These are phyloP conservation scores for Yamadazyma kanchanaburiensis DNA, from an alignment of 1,139 yeast genomes.

Conservation along the genomic window DNA sequence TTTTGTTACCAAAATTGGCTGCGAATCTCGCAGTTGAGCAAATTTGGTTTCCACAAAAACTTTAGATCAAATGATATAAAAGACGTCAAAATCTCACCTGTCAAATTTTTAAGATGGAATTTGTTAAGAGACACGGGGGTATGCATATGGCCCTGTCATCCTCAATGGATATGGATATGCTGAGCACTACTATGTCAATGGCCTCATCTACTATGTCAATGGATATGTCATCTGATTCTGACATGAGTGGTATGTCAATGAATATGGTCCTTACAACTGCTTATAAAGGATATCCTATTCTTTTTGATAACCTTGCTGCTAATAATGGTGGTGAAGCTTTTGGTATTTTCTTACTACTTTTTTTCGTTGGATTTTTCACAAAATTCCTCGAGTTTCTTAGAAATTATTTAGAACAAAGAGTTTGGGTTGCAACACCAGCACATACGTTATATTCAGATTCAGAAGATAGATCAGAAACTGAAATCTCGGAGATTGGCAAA, in stretches of 20 bases:
- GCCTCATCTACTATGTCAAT: slow-evolving; percentile 13
- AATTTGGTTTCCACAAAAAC: slow-evolving; percentile 7
- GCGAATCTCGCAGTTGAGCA: slow-evolving; percentile 6
- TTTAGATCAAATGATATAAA: too few species aligned
- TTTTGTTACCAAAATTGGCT: too few species aligned
- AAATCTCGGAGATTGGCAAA: not conserved
- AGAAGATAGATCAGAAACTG: slow-evolving; percentile 7
- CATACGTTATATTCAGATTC: slow-evolving; percentile 5
- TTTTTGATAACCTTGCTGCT: slow-evolving; percentile 55
- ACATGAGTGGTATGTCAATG: slow-evolving; percentile 39
- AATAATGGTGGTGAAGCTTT: slow-evolving; percentile 57
- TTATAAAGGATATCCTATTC: slow-evolving; percentile 55
- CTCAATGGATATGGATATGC: slow-evolving; percentile 13
- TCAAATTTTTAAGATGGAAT: too few species aligned
- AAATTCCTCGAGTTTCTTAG: slow-evolving; percentile 58
- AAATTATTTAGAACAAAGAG: slow-evolving; percentile 62
- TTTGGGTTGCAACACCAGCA: slow-evolving; percentile 50
- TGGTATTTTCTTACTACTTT: slow-evolving; percentile 63
- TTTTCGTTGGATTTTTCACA: slow-evolving; percentile 54
- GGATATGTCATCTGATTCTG: slow-evolving; percentile 22
- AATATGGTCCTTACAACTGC: slow-evolving; percentile 52
- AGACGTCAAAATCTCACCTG: too few species aligned
- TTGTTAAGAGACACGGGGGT: slow-evolving; percentile 2
- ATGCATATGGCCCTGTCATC: slow-evolving; percentile 9
- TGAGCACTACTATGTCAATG: slow-evolving; percentile 16